These are phyloP conservation scores for Globisporangium carolinianum DNA, from an alignment of 352 stramenopile genomes.

Conservation along the genomic window DNA sequence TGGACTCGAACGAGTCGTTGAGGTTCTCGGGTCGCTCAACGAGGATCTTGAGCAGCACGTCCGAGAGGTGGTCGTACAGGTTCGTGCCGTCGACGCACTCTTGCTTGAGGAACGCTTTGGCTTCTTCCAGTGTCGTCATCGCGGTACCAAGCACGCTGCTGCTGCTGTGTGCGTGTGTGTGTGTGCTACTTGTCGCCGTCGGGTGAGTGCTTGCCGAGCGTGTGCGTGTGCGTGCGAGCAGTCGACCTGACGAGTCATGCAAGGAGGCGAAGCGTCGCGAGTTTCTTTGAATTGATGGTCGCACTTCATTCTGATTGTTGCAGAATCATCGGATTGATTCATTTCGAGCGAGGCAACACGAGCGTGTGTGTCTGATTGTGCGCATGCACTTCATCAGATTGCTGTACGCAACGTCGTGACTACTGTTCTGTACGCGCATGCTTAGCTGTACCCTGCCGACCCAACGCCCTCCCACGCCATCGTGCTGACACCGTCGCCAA, in stretches of 20 bases:
- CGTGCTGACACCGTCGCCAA: slow-evolving; percentile 49
- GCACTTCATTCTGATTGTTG: neutral
- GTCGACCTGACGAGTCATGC: neutral
- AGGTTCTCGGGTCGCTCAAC: slow-evolving; percentile 83
- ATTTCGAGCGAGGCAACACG: no score
- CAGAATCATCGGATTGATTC: neutral
- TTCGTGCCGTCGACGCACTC: slow-evolving; percentile 65
- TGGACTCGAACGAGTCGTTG: slow-evolving; percentile 80
- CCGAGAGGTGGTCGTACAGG: slow-evolving; percentile 81
- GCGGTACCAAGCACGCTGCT: neutral
- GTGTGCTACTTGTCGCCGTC: neutral
- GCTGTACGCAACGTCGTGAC: no score
- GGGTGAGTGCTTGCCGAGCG: neutral
- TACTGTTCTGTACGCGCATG: neutral
- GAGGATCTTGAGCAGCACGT: slow-evolving; percentile 83
- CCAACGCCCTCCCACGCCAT: slow-evolving; percentile 73
- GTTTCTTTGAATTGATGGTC: neutral
- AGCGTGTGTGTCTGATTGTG: no score
- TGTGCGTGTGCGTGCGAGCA: neutral
- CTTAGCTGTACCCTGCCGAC: slow-evolving; percentile 49
- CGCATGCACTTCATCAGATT: no score
- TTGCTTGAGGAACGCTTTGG: slow-evolving; percentile 86
- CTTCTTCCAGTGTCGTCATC: slow-evolving; percentile 81
- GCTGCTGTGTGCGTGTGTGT: neutral
- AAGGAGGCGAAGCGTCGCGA: neutral